Percentiles rank a stretch among this genome's conserved stretches.
These are phyloP conservation scores for Scutellaria minor DNA, from an alignment of 257 asterid species.

Conservation along the genomic window DNA sequence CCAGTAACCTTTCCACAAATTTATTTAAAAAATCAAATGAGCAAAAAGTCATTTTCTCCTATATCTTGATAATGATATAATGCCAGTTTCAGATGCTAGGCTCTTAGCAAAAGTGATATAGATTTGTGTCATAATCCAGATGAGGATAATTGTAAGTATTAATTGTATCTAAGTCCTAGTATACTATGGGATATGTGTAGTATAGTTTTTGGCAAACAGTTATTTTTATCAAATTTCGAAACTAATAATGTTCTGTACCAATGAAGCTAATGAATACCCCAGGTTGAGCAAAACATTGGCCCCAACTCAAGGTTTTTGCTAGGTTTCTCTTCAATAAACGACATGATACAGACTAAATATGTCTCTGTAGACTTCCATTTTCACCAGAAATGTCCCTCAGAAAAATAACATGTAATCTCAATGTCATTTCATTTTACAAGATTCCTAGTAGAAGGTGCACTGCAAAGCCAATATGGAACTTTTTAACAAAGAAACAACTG, in stretches of 20 bases:
- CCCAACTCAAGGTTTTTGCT: not conserved
- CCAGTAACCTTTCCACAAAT: not conserved
- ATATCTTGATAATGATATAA: not conserved
- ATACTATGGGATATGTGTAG: not conserved
- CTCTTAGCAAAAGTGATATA: not conserved
- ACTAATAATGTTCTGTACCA: not conserved
- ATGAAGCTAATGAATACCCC: not conserved
- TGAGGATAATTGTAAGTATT: no score
- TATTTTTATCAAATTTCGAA: not conserved
- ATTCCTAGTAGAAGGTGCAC: not conserved
- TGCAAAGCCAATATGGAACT: not conserved
- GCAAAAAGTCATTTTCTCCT: no score
- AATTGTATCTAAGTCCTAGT: not conserved
- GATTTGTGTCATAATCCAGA: no score
- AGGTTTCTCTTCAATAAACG: conserved; percentile 3
- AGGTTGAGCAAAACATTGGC: not conserved
- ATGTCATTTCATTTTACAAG: conserved; percentile 3
- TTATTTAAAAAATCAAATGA: not conserved
- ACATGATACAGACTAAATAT: not conserved
- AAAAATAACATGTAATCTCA: not conserved
- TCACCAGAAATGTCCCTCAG: not conserved
- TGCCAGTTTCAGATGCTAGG: not conserved
- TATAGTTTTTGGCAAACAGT: not conserved
- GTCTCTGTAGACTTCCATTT: not conserved
- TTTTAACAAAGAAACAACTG: not conserved